Evolutionary conservation across 768 basidiomycete genomes (phyloP), one percentile per base, ranked within the genome.

Genomic region (Amanita phalloides): DNA sequence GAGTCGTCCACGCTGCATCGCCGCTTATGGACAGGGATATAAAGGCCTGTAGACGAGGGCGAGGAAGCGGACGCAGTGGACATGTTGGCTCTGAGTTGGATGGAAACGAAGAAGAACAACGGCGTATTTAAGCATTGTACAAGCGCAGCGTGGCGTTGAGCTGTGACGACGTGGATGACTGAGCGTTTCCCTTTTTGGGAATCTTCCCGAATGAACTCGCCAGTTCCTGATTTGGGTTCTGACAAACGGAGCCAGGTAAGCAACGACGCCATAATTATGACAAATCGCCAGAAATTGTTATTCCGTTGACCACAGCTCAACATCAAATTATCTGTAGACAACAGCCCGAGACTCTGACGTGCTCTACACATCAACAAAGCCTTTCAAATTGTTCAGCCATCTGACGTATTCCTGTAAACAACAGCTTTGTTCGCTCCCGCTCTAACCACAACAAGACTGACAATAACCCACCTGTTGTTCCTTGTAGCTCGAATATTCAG

Each of bases 401-500:
- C 72, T 75, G 61, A 91, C 79, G 68, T 98, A 98, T 71, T 98
- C 94, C 91, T 93, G 55, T 35, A 30, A 33, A 28, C 36, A 37
- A 49, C 36, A 37, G 35, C 13, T 14, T 44, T 14, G 11, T 14
- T 23, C 20, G 6, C 2, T 23, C n/a, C 32, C 6, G 4, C 33
- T 20, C 25, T 45, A 38, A 4, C 11, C 17, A 50, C 28, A 43
- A 42, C 44, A 50, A 17, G n/a, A 41, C 25, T 4, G 30, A 13
- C 20, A 17, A 13, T 23, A 14, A 67, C 77, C 33, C 32, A 92
- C 92, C 79, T 84, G 83, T 72, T 98, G 94, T 63, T 98, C 94
- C 76, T 96, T 97, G 72, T 73, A 72, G 62, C 89, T 84, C 11
- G 86, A 83, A 62, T 90, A 91, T 55, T 93, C 86, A 14, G 88